Evolutionary conservation across 192 early-diverging fungal genomes (phyloP).

Genomic region (Linnemannia schmuckeri): DNA sequence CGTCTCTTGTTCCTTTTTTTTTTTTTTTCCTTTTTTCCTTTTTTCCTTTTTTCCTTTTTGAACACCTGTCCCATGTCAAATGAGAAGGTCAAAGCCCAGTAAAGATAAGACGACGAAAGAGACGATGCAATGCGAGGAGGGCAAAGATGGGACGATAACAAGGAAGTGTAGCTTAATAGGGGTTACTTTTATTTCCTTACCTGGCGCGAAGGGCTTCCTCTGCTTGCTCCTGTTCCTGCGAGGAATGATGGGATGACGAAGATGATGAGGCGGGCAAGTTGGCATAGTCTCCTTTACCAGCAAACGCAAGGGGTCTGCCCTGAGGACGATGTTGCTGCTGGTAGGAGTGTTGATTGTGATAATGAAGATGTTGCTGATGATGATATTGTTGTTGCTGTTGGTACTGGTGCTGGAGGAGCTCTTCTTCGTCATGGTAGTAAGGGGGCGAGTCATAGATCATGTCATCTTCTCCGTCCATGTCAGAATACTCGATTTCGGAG

Average conservation of each 20-base stretch:
- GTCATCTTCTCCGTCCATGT: constrained; percentile 55
- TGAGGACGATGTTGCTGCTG: constrained; percentile 8
- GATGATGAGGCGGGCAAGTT: constrained; percentile 22
- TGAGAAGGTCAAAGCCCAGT: background rate
- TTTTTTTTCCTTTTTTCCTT: constrained; percentile 5
- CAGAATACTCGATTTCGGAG: constrained; percentile 56
- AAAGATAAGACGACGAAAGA: background rate
- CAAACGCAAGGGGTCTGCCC: constrained; percentile 28
- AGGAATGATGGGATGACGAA: constrained; percentile 35
- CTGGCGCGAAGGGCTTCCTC: constrained; percentile 55
- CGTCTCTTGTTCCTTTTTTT: background rate
- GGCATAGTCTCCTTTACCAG: constrained; percentile 36
- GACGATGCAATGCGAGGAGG: background rate
- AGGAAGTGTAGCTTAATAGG: background rate
- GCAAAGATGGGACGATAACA: background rate
- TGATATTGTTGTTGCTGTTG: constrained; percentile 11
- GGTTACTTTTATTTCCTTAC: constrained; percentile 2
- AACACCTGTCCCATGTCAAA: background rate
- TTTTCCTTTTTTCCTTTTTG: constrained; percentile 7
- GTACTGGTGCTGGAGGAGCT: constrained; percentile 14
- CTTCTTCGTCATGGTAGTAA: constrained; percentile 49
- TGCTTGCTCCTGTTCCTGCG: constrained; percentile 53
- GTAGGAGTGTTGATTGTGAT: constrained; percentile 12
- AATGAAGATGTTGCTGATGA: constrained; percentile 11
- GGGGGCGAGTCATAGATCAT: constrained; percentile 54